phyloP scores from a whole-genome alignment of 139 green algal genomes.

The Tetraselmis chui region DNA sequence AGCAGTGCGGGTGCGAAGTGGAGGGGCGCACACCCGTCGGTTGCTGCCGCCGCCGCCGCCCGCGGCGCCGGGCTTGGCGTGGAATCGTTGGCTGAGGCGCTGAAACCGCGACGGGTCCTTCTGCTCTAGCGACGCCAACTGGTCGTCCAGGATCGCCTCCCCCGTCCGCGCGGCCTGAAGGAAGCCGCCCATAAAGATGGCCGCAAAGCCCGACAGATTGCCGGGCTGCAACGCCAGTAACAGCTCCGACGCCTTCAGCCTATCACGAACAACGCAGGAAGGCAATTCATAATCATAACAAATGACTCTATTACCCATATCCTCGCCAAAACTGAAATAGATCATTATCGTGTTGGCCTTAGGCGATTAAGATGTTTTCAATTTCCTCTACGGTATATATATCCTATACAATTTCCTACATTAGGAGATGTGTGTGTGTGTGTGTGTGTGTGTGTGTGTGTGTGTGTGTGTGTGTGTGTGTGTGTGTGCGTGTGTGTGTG shows the following conservation, averaged over 20 bases:
- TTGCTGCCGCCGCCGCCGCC: no score
- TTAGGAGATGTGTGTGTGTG: no score
- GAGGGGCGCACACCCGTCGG: not conserved
- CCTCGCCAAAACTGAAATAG: no score
- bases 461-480: no score
- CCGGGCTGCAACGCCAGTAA: constrained; percentile 36
- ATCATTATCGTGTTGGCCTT: no score
- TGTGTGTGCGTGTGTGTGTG: no score
- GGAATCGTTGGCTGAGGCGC: constrained; percentile 48
- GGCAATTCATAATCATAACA: no score
- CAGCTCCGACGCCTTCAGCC: constrained; percentile 14
- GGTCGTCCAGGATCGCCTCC: constrained; percentile 41
- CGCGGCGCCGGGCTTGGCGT: constrained; percentile 2
- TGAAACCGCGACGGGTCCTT: constrained; percentile 45
- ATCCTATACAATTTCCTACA: no score
- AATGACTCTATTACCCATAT: no score
- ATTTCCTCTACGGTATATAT: no score
- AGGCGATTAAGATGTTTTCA: no score
- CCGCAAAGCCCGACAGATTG: constrained; percentile 51
- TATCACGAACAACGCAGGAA: not conserved
- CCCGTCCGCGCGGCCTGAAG: constrained; percentile 48
- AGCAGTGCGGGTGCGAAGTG: not conserved
- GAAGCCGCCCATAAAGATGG: constrained; percentile 47
- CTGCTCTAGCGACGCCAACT: constrained; percentile 44
- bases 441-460: no score